A percentile compares a stretch with the other conserved stretches of the same genome.
These are phyloP conservation scores for Saccharomycopsis sp. DNA, from an alignment of 805 yeast genomes.

Conservation along the genomic window DNA sequence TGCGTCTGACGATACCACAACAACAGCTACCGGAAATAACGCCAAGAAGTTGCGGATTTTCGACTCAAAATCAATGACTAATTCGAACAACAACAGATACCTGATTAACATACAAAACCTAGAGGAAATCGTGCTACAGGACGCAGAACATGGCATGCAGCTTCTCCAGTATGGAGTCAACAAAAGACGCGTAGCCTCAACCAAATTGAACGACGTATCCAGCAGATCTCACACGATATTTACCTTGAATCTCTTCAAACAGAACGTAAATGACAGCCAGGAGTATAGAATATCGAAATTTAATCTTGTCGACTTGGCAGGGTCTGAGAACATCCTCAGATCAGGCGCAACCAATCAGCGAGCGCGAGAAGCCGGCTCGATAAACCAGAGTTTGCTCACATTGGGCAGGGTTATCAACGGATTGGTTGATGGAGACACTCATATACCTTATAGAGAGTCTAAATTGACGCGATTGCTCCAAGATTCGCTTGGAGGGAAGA, in stretches of 20 bases:
- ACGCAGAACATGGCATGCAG: constrained; percentile 50
- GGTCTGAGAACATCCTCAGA: constrained; percentile 81
- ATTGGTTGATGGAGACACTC: constrained; percentile 54
- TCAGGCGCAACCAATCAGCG: constrained; percentile 84
- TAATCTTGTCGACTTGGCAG: constrained; percentile 89
- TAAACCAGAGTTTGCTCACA: constrained; percentile 81
- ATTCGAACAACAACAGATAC: constrained; percentile 4
- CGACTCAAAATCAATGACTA: constrained; percentile 33
- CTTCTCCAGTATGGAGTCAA: constrained; percentile 51
- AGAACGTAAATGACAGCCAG: constrained; percentile 20
- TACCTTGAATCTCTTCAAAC: constrained; percentile 52
- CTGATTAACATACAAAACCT: constrained; percentile 48
- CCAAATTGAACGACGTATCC: constrained; percentile 67
- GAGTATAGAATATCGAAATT: constrained; percentile 55
- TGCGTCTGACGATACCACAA: constrained; percentile 29
- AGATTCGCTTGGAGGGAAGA: constrained; percentile 81
- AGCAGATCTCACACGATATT: constrained; percentile 76
- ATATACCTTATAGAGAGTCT: constrained; percentile 82
- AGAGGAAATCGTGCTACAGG: constrained; percentile 51
- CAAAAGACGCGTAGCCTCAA: constrained; percentile 60
- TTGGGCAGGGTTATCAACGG: constrained; percentile 84
- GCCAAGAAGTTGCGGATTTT: constrained; percentile 48
- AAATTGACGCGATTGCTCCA: constrained; percentile 69
- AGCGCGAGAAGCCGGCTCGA: constrained; percentile 91
- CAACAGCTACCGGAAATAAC: too few relatives aligned